Base-by-base conservation (phyloP, 2,329 filamentous ascomycete genomes). In the Arthrobotrys sphaeroides region DNA sequence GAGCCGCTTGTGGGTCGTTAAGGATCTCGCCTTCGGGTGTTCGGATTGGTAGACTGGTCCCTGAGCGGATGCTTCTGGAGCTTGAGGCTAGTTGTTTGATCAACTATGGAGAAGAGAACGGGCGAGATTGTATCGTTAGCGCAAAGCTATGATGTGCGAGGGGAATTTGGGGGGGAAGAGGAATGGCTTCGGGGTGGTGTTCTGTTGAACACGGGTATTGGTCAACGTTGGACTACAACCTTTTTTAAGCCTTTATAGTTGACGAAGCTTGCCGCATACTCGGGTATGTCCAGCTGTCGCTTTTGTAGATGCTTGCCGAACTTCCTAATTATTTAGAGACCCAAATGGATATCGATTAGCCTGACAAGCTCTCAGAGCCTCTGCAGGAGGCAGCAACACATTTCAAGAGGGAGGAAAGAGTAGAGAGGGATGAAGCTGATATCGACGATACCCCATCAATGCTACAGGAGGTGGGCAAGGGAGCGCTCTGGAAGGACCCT, bases 251-350 rank as follows among this genome's bases (percentile, higher is more conserved):
- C 94, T 85, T 99, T 99, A 86, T 99, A 99, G 84, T 99, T 97
- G 80, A 98, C 94, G 82, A 99, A 99, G 84, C 94, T 97, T 78
- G 94, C 93, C 77, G 95, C 94, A 90, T 99, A 99, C 88, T 99
- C 95, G 75, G 95, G 95, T 75, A 99, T 94, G 83, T 99, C 95
- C 81, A 99, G 92, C 87, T 99, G 95, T 83, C 94, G 91, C 86
- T 97, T 97, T 86, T 98, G 95, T 79, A 99, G 97, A 83, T 97
- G 93, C 87, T 99, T 99, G 84, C 95, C 95, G 86, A 99, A 99
- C 88, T 99, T 99, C 95, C 94, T 99, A 81, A 60, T 77, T 73
- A 61, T 43, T 42, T 20, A 69, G 12, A 49, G 33, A 45, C 9
- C 22, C 49, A 22, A 33, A 16, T 28, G 33, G 43, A 31, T 45